Conservation (phyloP, 352 stramenopile genomes). For the Globisporangium paddicum region DNA sequence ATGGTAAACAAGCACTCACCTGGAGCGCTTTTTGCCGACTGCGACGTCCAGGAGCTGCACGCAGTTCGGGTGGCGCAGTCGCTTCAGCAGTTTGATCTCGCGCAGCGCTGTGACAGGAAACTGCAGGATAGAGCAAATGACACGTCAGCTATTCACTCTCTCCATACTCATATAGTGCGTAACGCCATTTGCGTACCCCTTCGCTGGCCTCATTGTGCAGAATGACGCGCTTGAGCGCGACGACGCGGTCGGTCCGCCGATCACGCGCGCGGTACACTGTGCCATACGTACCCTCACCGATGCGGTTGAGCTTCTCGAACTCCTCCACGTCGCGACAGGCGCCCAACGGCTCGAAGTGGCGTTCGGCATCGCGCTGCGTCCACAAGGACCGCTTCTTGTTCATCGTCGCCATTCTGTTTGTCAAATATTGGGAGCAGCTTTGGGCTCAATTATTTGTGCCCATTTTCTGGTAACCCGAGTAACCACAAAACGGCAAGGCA, state of each 20-base stretch:
- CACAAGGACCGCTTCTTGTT: constrained; percentile 3
- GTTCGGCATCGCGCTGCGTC: constrained; percentile 15
- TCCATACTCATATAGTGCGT: background rate
- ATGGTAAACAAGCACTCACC: constrained; percentile 13
- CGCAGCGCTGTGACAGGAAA: constrained; percentile 78
- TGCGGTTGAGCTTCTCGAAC: constrained; percentile 77
- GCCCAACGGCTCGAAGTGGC: constrained; percentile 43
- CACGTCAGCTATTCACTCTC: background rate
- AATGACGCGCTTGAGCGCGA: constrained; percentile 91
- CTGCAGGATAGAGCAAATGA: too few species aligned
- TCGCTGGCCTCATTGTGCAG: constrained; percentile 89
- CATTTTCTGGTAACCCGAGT: too few species aligned
- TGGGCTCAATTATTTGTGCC: too few species aligned
- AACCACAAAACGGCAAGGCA: too few species aligned
- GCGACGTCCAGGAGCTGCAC: constrained; percentile 69
- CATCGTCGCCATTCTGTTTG: background rate
- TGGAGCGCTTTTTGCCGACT: constrained; percentile 61
- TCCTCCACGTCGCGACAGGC: constrained; percentile 51
- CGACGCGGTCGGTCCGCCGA: constrained; percentile 49
- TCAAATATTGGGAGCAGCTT: too few species aligned
- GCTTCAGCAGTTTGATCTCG: constrained; percentile 74
- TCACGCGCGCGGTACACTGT: constrained; percentile 88
- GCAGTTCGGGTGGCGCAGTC: constrained; percentile 64
- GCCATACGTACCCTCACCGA: constrained; percentile 83
- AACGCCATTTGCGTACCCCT: constrained; percentile 46